Evolutionary conservation across 2,329 filamentous ascomycete species (phyloP).

Genomic region (Huntiella bhutanensis): DNA sequence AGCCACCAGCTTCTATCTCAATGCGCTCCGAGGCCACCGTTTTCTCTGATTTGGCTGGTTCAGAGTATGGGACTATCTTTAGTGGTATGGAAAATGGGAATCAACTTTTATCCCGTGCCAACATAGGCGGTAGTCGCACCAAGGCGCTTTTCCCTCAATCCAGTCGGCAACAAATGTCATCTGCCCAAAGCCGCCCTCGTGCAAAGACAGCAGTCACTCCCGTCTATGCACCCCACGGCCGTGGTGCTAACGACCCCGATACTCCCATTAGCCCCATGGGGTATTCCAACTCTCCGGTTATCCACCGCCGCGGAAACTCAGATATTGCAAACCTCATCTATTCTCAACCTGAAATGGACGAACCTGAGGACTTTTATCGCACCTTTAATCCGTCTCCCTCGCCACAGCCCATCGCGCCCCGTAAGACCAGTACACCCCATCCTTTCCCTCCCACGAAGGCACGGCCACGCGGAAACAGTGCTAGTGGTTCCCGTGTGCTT

Average conservation of each 20-base stretch:
- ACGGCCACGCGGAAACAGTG: neutral
- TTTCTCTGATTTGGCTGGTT: slow-evolving; percentile 8
- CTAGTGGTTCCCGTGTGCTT: neutral
- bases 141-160: too few relatives aligned
- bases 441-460: neutral
- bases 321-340: too few relatives aligned
- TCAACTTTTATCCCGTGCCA: too few relatives aligned
- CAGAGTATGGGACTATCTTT: neutral
- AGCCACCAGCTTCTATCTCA: neutral
- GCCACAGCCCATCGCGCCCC: too few relatives aligned
- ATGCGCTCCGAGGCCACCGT: slow-evolving; percentile 1
- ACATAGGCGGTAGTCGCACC: too few relatives aligned
- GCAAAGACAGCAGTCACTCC: too few relatives aligned
- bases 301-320: too few relatives aligned
- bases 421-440: neutral
- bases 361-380: neutral
- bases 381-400: neutral
- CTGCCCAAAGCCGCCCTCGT: too few relatives aligned
- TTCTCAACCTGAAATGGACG: too few relatives aligned
- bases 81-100: too few relatives aligned
- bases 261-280: neutral
- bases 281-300: neutral
- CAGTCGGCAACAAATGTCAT: too few relatives aligned
- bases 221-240: neutral
- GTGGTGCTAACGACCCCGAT: slow-evolving; percentile 1